A percentile compares a stretch with the other conserved stretches of the same genome.
Evolutionary conservation across 2,329 filamentous ascomycete species (phyloP).

Genomic region (Lanzia echinophila): DNA sequence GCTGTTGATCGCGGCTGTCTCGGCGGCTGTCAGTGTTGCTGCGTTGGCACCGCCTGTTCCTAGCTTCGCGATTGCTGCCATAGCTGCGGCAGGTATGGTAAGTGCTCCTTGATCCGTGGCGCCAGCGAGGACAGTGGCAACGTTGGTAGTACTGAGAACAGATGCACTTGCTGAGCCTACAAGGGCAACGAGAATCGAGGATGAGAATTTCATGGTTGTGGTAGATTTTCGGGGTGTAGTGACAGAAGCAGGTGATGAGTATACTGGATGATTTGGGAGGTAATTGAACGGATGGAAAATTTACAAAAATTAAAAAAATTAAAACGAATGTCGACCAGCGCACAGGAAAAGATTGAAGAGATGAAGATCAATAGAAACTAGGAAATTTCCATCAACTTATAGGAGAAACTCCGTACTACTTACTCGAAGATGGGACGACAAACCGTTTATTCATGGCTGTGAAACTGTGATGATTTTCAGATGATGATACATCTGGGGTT

Average conservation of each 20-base stretch:
- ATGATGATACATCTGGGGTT: slow-evolving; percentile 1
- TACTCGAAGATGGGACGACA: background rate
- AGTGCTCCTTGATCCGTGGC: slow-evolving; percentile 13
- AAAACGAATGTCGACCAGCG: too few relatives aligned
- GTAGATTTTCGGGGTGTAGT: background rate
- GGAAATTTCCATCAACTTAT: slow-evolving; percentile 11
- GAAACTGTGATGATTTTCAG: background rate
- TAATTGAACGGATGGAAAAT: background rate
- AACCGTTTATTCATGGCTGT: background rate
- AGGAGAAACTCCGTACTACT: background rate
- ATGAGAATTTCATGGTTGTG: slow-evolving; percentile 14
- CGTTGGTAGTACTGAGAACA: slow-evolving; percentile 18
- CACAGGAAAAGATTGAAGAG: background rate
- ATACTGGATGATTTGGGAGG: background rate
- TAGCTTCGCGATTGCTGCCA: slow-evolving; percentile 21
- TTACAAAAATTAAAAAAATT: too few relatives aligned
- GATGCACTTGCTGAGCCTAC: slow-evolving; percentile 14
- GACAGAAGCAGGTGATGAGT: too few relatives aligned
- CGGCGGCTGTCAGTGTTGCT: slow-evolving; percentile 12
- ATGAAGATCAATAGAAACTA: background rate
- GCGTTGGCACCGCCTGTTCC: slow-evolving; percentile 18
- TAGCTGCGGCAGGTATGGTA: slow-evolving; percentile 18
- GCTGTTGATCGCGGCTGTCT: slow-evolving; percentile 15
- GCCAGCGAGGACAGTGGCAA: slow-evolving; percentile 18
- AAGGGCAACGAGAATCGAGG: slow-evolving; percentile 10